A percentile compares a stretch with the other conserved stretches of the same genome.
phyloP scores from a whole-genome alignment of 2,329 filamentous ascomycete species.

The Alternaria sp. region DNA sequence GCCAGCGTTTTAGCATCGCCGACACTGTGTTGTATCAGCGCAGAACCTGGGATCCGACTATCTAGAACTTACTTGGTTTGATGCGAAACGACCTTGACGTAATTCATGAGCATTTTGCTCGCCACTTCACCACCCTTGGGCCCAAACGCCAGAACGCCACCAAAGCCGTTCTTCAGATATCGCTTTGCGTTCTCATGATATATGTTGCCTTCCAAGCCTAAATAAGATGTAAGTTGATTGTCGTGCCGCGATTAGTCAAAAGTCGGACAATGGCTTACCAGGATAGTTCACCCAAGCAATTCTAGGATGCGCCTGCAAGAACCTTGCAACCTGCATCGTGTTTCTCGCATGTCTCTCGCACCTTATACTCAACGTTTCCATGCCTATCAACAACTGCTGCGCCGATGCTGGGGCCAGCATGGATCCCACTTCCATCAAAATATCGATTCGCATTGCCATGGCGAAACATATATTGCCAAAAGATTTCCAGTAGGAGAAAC shows the following conservation, averaged over 20 bases:
- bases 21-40: conserved; percentile 23
- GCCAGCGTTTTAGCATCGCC: conserved; percentile 44
- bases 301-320: conserved; percentile 31
- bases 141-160: conserved; percentile 36
- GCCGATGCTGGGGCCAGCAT: conserved; percentile 34
- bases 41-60: background rate
- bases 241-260: background rate
- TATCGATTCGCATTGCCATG: conserved; percentile 29
- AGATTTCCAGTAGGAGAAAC: background rate
- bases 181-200: conserved; percentile 31
- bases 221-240: background rate
- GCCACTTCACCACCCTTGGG: conserved; percentile 2
- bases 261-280: conserved; percentile 12
- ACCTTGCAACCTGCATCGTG: conserved; percentile 32
- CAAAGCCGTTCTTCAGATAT: conserved; percentile 31
- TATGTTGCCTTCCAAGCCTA: conserved; percentile 24
- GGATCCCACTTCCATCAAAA: conserved; percentile 32
- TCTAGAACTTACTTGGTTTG: conserved; percentile 1
- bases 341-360: conserved; percentile 35
- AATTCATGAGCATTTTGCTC: conserved; percentile 1
- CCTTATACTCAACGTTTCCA: conserved; percentile 36
- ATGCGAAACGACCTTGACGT: conserved; percentile 1
- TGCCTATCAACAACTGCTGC: conserved; percentile 16
- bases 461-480: conserved; percentile 2
- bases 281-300: conserved; percentile 41